These are phyloP conservation scores for Hypoxylon sp. DNA, from an alignment of 2,329 filamentous ascomycete species.

Conservation along the genomic window DNA sequence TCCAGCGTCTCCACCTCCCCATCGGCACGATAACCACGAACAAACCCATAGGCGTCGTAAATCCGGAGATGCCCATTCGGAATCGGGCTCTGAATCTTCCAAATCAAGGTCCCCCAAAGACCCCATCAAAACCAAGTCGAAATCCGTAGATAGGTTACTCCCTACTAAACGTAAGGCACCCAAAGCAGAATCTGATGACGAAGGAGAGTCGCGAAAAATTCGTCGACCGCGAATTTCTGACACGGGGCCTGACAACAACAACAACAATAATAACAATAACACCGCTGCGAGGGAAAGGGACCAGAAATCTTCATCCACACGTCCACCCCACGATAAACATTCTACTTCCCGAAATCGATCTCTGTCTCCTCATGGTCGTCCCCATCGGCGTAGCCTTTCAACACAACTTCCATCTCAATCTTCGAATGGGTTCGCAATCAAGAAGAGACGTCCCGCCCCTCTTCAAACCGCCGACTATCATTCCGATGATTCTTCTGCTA, in stretches of 20 bases:
- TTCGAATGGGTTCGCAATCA: slow-evolving; percentile 69
- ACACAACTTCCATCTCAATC: slow-evolving; percentile 71
- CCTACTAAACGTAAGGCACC: slow-evolving; percentile 68
- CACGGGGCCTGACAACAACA: slow-evolving; percentile 55
- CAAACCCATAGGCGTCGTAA: slow-evolving; percentile 58
- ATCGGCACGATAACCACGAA: slow-evolving; percentile 51
- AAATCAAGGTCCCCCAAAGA: slow-evolving; percentile 63
- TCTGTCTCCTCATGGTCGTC: slow-evolving; percentile 70
- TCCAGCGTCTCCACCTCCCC: slow-evolving; percentile 67
- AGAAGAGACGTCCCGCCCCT: slow-evolving; percentile 75
- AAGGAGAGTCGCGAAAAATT: slow-evolving; percentile 67
- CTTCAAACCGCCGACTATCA: slow-evolving; percentile 75
- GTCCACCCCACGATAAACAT: slow-evolving; percentile 55
- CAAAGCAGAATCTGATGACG: slow-evolving; percentile 71
- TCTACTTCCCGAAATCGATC: slow-evolving; percentile 62
- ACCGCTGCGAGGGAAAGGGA: slow-evolving; percentile 53
- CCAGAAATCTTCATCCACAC: slow-evolving; percentile 54
- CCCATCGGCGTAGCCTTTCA: slow-evolving; percentile 75
- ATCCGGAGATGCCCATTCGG: slow-evolving; percentile 60
- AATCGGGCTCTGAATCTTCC: slow-evolving; percentile 70
- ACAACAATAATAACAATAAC: slow-evolving; percentile 21
- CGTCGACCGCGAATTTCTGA: slow-evolving; percentile 68
- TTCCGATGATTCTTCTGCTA: slow-evolving; percentile 76
- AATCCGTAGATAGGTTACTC: slow-evolving; percentile 63
- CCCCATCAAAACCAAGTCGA: slow-evolving; percentile 64